Evolutionary conservation across 2,329 filamentous ascomycete species (phyloP).

Genomic region (Monosporascus sp.): DNA sequence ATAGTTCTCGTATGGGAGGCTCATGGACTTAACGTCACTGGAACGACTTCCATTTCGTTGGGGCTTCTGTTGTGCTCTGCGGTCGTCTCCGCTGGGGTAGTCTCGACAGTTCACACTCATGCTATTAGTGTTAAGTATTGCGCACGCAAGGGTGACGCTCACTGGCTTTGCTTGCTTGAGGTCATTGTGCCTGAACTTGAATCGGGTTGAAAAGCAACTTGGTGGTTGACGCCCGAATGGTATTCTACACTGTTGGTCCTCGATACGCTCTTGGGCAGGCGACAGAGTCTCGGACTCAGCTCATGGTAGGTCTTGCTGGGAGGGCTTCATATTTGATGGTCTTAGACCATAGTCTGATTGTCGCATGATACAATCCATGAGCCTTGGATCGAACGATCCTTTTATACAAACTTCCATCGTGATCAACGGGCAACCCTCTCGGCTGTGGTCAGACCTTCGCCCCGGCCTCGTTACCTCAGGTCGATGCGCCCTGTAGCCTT

Average conservation of each 20-base stretch:
- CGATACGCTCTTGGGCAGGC: background rate
- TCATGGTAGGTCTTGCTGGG: background rate
- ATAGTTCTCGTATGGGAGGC: background rate
- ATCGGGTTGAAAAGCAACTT: no score
- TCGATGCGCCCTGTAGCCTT: background rate
- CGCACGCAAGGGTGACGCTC: background rate
- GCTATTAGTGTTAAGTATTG: background rate
- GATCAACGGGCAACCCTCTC: background rate
- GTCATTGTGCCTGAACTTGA: background rate
- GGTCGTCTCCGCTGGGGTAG: background rate
- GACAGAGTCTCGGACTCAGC: background rate
- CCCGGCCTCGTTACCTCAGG: background rate
- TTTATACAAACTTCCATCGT: background rate
- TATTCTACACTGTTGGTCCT: background rate
- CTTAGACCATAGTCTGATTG: background rate
- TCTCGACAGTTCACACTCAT: background rate
- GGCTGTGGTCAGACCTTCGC: background rate
- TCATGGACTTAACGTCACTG: background rate
- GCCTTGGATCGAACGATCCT: background rate
- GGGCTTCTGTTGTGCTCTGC: background rate
- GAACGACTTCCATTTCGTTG: background rate
- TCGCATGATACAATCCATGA: background rate
- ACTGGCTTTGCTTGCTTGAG: background rate
- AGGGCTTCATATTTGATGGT: background rate
- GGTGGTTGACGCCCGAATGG: background rate